Evolutionary conservation across 2,329 filamentous ascomycete genomes (phyloP).

Genomic region (Phoma sp.): DNA sequence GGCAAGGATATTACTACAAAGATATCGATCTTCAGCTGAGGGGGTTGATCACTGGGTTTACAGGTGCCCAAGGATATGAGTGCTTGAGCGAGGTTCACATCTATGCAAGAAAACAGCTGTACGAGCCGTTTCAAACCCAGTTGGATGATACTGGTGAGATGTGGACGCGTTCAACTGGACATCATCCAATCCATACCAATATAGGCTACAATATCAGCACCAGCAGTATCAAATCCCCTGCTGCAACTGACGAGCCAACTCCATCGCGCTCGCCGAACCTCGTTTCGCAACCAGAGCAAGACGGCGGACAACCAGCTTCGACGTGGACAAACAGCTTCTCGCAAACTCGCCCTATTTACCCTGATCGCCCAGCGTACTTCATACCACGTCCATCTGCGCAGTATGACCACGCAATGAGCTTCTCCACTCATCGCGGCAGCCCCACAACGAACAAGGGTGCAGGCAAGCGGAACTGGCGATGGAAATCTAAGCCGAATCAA

Average conservation of each 20-base stretch:
- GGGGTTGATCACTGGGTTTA: background rate
- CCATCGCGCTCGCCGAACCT: background rate
- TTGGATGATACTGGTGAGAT: background rate
- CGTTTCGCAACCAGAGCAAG: background rate
- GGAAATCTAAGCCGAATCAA: background rate
- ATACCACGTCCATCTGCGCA: background rate
- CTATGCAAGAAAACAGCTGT: background rate
- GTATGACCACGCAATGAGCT: slow-evolving; percentile 1
- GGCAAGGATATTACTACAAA: background rate
- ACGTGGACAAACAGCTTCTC: background rate
- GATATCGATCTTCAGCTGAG: background rate
- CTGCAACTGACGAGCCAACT: background rate
- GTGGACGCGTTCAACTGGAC: background rate
- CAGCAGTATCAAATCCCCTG: background rate
- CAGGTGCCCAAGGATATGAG: background rate
- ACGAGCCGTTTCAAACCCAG: background rate
- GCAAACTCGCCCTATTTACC: background rate
- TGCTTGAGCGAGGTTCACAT: slow-evolving; percentile 1
- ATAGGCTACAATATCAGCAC: background rate
- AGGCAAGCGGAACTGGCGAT: no score
- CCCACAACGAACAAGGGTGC: background rate
- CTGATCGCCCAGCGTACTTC: background rate
- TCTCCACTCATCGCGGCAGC: background rate
- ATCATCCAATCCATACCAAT: background rate
- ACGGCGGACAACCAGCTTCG: background rate